Percentiles rank a stretch among this genome's conserved stretches.
Conservation (phyloP, 371 early-diverging fungal species). For the Parasitella parasitica region DNA sequence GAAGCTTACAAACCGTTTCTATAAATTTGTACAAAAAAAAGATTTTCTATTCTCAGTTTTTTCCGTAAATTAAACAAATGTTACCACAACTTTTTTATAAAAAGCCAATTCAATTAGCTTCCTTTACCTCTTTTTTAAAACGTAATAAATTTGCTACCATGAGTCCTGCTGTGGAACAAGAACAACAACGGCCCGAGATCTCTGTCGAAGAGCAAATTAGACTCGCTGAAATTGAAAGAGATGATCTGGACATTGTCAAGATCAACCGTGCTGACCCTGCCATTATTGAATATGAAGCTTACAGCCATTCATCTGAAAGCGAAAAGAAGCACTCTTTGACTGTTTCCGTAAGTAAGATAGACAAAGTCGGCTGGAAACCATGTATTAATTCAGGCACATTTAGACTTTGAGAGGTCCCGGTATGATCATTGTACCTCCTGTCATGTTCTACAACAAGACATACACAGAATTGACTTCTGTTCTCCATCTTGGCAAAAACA, state of each 20-base stretch:
- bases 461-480: constrained; percentile 35
- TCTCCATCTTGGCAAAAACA: constrained; percentile 41
- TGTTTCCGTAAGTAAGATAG: constrained; percentile 26
- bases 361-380: neutral
- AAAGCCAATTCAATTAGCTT: neutral
- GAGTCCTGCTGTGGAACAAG: constrained; percentile 7
- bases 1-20: neutral
- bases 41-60: constrained; percentile 4
- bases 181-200: neutral
- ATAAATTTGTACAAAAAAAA: neutral
- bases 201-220: constrained; percentile 43
- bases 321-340: constrained; percentile 37
- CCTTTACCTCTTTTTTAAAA: neutral
- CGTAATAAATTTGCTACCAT: constrained; percentile 2
- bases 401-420: constrained; percentile 45
- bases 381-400: neutral
- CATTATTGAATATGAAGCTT: constrained; percentile 31
- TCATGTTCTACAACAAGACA: constrained; percentile 40
- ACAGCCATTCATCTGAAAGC: constrained; percentile 26
- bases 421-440: constrained; percentile 35
- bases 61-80: neutral
- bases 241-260: constrained; percentile 35
- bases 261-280: constrained; percentile 28
- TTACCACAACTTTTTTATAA: neutral
- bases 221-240: constrained; percentile 51